phyloP scores from a whole-genome alignment of 225 moss, liverwort and hornwort species.

The Polytrichum commune region DNA sequence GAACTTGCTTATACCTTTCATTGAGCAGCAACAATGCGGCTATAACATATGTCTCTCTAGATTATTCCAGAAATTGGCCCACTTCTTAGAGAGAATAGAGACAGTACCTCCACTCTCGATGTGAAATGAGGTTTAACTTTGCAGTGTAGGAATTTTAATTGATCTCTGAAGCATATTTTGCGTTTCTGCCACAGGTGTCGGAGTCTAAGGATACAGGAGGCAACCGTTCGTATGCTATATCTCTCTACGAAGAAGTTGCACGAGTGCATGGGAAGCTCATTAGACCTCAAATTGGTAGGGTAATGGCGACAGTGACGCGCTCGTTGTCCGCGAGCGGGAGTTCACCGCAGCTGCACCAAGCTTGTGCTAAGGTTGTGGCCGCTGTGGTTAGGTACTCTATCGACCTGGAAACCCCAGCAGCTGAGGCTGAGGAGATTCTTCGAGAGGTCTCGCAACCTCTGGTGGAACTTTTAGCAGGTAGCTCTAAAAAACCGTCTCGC shows the following conservation, averaged over 20 bases:
- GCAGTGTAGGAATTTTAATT: neutral
- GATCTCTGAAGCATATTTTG: constrained; percentile 5
- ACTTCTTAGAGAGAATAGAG: too few species aligned
- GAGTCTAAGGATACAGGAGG: constrained; percentile 64
- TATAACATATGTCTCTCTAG: too few species aligned
- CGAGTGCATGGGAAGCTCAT: constrained; percentile 81
- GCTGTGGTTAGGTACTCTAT: constrained; percentile 61
- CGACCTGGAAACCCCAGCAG: constrained; percentile 43
- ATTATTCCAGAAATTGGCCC: too few species aligned
- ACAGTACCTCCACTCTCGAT: neutral
- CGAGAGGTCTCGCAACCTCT: constrained; percentile 67
- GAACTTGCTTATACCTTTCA: too few species aligned
- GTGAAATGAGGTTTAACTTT: neutral
- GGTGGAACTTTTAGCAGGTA: constrained; percentile 53
- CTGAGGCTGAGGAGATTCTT: constrained; percentile 57
- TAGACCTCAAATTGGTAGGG: constrained; percentile 71
- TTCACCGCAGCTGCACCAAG: constrained; percentile 78
- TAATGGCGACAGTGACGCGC: constrained; percentile 66
- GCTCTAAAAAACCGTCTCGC: neutral
- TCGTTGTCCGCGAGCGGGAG: constrained; percentile 70
- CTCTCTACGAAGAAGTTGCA: constrained; percentile 84
- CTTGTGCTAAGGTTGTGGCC: constrained; percentile 75
- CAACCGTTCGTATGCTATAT: constrained; percentile 69
- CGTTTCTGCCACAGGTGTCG: constrained; percentile 47
- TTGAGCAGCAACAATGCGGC: too few species aligned